Conservation (phyloP, 2,329 filamentous ascomycete genomes). For the Fusarium praegraminearum region DNA sequence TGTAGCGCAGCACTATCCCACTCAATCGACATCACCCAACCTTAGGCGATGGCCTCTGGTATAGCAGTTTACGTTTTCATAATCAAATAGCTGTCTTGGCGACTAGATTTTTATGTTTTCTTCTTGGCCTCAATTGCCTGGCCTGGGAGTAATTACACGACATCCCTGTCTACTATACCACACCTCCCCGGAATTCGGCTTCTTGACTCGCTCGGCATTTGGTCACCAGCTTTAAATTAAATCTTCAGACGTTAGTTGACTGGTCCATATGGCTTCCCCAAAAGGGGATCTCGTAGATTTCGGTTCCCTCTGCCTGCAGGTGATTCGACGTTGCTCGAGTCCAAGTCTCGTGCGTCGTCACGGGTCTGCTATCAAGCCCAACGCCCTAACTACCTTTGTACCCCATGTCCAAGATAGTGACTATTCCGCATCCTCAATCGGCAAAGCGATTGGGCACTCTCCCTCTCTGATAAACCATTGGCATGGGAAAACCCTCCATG, state of each 20-base stretch:
- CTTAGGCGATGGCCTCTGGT: not conserved
- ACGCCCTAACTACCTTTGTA: not conserved
- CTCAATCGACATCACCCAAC: slow-evolving; percentile 30
- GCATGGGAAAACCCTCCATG: slow-evolving; percentile 11
- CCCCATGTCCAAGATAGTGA: slow-evolving; percentile 1
- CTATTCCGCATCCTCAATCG: slow-evolving; percentile 4
- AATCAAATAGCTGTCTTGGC: slow-evolving; percentile 11
- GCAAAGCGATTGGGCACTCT: slow-evolving; percentile 10
- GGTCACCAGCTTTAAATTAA: slow-evolving; percentile 17
- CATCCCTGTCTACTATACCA: not conserved
- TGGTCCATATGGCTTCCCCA: slow-evolving; percentile 14
- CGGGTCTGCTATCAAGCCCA: slow-evolving; percentile 27
- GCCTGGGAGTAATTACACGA: not conserved
- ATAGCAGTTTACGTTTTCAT: slow-evolving; percentile 24
- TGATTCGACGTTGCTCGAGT: slow-evolving; percentile 37
- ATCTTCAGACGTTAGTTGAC: slow-evolving; percentile 5
- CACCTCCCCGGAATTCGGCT: slow-evolving; percentile 23
- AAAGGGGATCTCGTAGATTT: slow-evolving; percentile 33
- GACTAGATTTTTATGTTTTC: not conserved
- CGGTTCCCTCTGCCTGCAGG: slow-evolving; percentile 37
- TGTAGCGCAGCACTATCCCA: slow-evolving; percentile 26
- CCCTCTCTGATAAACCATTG: not conserved
- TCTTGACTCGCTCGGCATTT: slow-evolving; percentile 40
- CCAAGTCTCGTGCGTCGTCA: slow-evolving; percentile 45
- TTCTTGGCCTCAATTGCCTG: slow-evolving; percentile 1